Percentiles rank a stretch among this genome's conserved stretches.
Evolutionary conservation across 768 basidiomycete genomes (phyloP).

Genomic region (Tylopilus felleus): DNA sequence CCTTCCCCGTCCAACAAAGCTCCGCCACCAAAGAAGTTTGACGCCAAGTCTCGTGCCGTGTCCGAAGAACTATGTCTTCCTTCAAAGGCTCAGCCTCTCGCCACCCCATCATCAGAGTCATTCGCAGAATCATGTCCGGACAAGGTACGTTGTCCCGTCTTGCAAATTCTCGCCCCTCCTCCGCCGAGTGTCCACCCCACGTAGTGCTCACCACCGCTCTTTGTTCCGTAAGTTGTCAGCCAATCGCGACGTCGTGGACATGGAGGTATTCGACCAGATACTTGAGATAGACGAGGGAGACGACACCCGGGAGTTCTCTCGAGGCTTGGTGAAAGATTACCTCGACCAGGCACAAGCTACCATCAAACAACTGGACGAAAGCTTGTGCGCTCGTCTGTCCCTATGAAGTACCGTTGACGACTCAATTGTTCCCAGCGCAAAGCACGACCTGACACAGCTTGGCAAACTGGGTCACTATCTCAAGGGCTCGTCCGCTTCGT

Average conservation of each 20-base stretch:
- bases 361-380: slow-evolving; percentile 72
- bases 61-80: slow-evolving; percentile 25
- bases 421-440: slow-evolving; percentile 38
- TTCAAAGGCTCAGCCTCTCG: slow-evolving; percentile 6
- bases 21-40: slow-evolving; percentile 30
- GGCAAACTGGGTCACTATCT: slow-evolving; percentile 87
- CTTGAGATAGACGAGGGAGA: slow-evolving; percentile 86
- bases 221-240: slow-evolving; percentile 5
- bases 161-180: neutral
- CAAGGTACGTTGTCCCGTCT: slow-evolving; percentile 22
- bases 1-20: slow-evolving; percentile 34
- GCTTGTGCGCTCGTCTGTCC: slow-evolving; percentile 59
- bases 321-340: slow-evolving; percentile 74
- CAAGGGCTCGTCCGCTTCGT: slow-evolving; percentile 94
- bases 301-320: slow-evolving; percentile 72
- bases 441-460: slow-evolving; percentile 60
- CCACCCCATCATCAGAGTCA: slow-evolving; percentile 11
- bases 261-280: slow-evolving; percentile 81
- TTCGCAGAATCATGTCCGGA: slow-evolving; percentile 22
- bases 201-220: slow-evolving; percentile 7
- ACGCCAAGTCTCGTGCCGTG: slow-evolving; percentile 29
- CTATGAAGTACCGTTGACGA: slow-evolving; percentile 9
- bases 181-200: neutral
- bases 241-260: slow-evolving; percentile 55
- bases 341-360: slow-evolving; percentile 76